Percentiles rank a stretch among this genome's conserved stretches.
Conservation (phyloP, 768 basidiomycete genomes). For the Amanita pallidorosea region DNA sequence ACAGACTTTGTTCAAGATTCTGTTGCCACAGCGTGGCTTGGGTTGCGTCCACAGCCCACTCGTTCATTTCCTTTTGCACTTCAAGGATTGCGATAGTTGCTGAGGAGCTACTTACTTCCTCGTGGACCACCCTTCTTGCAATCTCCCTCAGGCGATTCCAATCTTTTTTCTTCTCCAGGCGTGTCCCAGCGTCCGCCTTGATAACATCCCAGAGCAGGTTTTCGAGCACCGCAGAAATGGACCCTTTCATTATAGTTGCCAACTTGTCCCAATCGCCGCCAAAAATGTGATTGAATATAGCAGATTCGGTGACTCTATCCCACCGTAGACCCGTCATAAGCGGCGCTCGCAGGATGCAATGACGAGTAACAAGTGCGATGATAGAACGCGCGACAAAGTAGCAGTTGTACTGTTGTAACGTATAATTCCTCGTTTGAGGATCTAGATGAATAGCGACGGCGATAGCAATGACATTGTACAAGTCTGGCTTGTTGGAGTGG, state of each 20-base stretch:
- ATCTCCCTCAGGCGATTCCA: neutral
- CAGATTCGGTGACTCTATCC: neutral
- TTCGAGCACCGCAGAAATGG: neutral
- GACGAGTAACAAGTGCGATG: neutral
- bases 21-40: neutral
- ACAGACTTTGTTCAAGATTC: neutral
- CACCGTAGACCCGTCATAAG: neutral
- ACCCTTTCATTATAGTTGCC: neutral
- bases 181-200: neutral
- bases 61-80: neutral
- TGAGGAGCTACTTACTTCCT: neutral
- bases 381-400: constrained; percentile 3
- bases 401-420: constrained; percentile 2
- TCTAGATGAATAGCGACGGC: neutral
- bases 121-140: neutral
- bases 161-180: neutral
- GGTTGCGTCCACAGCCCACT: neutral
- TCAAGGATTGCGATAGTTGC: neutral
- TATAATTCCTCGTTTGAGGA: neutral
- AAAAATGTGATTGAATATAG: neutral
- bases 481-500: neutral
- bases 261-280: neutral
- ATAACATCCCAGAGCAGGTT: neutral
- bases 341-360: neutral
- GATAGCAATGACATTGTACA: neutral